phyloP scores from a whole-genome alignment of 768 basidiomycete genomes.

The Pulveroboletus sp. region DNA sequence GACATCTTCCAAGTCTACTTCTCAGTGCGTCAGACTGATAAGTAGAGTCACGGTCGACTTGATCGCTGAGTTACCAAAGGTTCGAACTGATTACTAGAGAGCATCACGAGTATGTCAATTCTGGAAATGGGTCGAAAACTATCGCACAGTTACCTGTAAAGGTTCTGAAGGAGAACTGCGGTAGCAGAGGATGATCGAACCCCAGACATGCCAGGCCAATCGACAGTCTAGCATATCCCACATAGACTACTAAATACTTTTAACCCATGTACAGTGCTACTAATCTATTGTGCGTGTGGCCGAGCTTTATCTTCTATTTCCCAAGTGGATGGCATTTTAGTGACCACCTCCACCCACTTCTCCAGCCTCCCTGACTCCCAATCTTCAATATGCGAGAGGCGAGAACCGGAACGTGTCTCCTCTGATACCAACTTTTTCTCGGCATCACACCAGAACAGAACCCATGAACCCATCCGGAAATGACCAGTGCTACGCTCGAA shows the following conservation, averaged over 20 bases:
- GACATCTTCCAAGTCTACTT: constrained; percentile 49
- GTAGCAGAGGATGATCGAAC: constrained; percentile 27
- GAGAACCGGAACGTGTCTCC: constrained; percentile 57
- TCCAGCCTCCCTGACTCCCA: constrained; percentile 72
- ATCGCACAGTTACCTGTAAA: constrained; percentile 13
- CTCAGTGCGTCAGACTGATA: constrained; percentile 48
- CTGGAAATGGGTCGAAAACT: constrained; percentile 46
- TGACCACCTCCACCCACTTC: constrained; percentile 63
- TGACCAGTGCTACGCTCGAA: constrained; percentile 95
- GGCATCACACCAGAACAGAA: constrained; percentile 97
- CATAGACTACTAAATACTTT: not conserved
- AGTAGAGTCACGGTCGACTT: constrained; percentile 46
- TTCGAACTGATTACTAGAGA: constrained; percentile 33
- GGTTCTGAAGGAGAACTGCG: constrained; percentile 37
- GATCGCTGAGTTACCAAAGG: constrained; percentile 37
- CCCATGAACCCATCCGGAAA: constrained; percentile 79
- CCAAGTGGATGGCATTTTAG: constrained; percentile 74
- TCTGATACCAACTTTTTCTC: constrained; percentile 78
- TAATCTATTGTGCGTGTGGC: constrained; percentile 7
- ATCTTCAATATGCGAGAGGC: constrained; percentile 65
- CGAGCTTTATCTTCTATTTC: constrained; percentile 37
- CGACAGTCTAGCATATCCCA: not conserved
- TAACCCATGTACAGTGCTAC: constrained; percentile 2
- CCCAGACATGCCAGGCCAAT: not conserved
- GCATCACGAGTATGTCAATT: constrained; percentile 37